These are phyloP conservation scores for Aspergillus avenaceus DNA, from an alignment of 495 filamentous ascomycete genomes.

Conservation along the genomic window DNA sequence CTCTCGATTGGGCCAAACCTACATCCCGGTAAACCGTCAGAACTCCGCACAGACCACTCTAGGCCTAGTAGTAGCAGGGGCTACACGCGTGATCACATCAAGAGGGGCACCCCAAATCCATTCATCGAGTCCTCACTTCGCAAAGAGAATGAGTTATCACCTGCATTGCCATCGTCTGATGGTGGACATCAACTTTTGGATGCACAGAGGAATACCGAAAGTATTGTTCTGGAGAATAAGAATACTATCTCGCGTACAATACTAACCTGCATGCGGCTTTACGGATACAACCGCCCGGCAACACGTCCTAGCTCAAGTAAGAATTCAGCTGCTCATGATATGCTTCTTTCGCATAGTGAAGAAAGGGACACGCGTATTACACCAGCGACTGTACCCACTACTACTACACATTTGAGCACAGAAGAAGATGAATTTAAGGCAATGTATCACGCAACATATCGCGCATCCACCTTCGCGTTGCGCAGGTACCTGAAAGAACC, in stretches of 20 bases:
- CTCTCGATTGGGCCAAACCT: slow-evolving; percentile 35
- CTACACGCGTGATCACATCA: slow-evolving; percentile 8
- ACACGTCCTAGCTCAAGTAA: slow-evolving; percentile 22
- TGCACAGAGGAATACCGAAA: slow-evolving; percentile 26
- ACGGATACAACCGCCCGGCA: slow-evolving; percentile 52
- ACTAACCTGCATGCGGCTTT: slow-evolving; percentile 62
- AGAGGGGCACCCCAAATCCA: slow-evolving; percentile 23
- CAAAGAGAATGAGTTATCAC: slow-evolving; percentile 13
- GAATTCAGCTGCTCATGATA: slow-evolving; percentile 14
- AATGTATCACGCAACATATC: slow-evolving; percentile 63
- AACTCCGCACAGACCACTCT: slow-evolving; percentile 10
- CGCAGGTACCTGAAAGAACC: slow-evolving; percentile 42
- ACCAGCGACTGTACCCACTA: background rate
- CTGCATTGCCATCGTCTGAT: slow-evolving; percentile 15
- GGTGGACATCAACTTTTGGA: slow-evolving; percentile 11
- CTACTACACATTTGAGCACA: slow-evolving; percentile 13
- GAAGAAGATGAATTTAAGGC: slow-evolving; percentile 61
- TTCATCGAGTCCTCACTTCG: slow-evolving; percentile 20
- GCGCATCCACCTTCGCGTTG: slow-evolving; percentile 55
- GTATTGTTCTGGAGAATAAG: slow-evolving; percentile 38
- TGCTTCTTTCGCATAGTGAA: slow-evolving; percentile 5
- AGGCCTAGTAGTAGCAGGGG: slow-evolving; percentile 21
- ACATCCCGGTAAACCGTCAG: slow-evolving; percentile 19
- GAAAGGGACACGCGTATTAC: slow-evolving; percentile 10
- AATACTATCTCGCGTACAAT: slow-evolving; percentile 44